Evolutionary conservation across 163 green algal species (phyloP).

Genomic region (Smithsoniella earleae): DNA sequence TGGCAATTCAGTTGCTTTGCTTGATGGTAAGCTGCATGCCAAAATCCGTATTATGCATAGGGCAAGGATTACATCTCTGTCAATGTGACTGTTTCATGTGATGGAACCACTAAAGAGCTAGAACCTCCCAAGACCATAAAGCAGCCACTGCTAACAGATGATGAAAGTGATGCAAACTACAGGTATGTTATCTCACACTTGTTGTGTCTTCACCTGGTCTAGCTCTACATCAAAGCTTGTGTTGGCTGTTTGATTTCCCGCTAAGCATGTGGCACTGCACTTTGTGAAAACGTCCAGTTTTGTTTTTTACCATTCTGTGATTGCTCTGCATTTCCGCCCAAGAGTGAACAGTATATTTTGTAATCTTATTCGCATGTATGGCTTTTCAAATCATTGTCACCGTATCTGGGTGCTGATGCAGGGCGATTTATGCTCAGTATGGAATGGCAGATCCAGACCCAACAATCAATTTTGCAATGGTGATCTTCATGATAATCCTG

Average conservation of each 20-base stretch:
- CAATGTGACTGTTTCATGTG: not conserved
- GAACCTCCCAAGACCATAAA: not conserved
- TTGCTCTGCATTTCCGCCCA: no score
- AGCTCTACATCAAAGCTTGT: not conserved
- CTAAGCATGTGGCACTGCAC: no score
- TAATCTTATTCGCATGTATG: no score
- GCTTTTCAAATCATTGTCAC: no score
- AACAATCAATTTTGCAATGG: slow-evolving; percentile 22
- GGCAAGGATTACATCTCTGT: no score
- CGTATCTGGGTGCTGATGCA: no score
- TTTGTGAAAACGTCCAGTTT: no score
- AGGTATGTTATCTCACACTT: not conserved
- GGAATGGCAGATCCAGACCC: not conserved
- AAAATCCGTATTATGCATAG: no score
- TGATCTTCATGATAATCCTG: not conserved
- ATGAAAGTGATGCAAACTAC: not conserved
- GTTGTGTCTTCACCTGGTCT: not conserved
- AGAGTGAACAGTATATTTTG: no score
- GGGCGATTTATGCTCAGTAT: not conserved
- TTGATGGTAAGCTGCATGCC: no score
- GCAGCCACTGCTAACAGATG: slow-evolving; percentile 21
- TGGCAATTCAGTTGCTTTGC: no score
- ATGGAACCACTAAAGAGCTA: not conserved
- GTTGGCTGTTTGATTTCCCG: not conserved
- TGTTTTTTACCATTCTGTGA: no score